Conservation (phyloP, 768 basidiomycete species). For the Fibroporia radiculosa region DNA sequence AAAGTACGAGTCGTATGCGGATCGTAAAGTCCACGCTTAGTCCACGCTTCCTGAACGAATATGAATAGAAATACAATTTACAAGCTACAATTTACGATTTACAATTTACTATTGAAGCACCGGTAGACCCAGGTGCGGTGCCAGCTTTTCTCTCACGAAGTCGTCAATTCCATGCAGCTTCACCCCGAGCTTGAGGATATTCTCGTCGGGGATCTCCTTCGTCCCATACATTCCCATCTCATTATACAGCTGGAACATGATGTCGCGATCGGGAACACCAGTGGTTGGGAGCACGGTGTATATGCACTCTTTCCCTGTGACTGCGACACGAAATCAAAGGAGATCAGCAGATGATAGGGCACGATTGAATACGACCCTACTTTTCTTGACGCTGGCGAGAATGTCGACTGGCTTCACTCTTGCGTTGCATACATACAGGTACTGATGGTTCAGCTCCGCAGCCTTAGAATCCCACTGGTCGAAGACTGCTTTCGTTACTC, state of each 20-base stretch:
- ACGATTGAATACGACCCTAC: conserved; percentile 1
- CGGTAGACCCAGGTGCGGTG: conserved; percentile 13
- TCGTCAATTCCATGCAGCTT: conserved; percentile 13
- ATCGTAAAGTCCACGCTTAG: neutral
- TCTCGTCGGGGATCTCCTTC: conserved; percentile 16
- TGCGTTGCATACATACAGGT: conserved; percentile 13
- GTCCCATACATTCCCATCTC: conserved; percentile 15
- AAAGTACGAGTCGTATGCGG: neutral
- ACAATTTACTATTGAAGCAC: too few species aligned
- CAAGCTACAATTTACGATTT: too few species aligned
- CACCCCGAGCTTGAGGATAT: conserved; percentile 11
- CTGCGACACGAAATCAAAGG: conserved; percentile 4
- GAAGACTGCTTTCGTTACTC: conserved; percentile 12
- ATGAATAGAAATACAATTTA: too few species aligned
- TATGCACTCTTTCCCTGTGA: conserved; percentile 12
- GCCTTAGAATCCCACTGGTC: conserved; percentile 10
- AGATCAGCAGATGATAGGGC: neutral
- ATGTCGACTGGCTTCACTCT: conserved; percentile 12
- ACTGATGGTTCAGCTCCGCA: conserved; percentile 12
- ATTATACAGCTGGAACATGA: conserved; percentile 19
- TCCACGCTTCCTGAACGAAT: too few species aligned
- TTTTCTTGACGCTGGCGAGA: conserved; percentile 9
- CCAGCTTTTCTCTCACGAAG: conserved; percentile 11
- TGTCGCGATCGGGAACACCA: conserved; percentile 15
- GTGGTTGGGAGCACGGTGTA: conserved; percentile 11